Conservation (phyloP, 257 asterid genomes). For the Nicotiana otophora region DNA sequence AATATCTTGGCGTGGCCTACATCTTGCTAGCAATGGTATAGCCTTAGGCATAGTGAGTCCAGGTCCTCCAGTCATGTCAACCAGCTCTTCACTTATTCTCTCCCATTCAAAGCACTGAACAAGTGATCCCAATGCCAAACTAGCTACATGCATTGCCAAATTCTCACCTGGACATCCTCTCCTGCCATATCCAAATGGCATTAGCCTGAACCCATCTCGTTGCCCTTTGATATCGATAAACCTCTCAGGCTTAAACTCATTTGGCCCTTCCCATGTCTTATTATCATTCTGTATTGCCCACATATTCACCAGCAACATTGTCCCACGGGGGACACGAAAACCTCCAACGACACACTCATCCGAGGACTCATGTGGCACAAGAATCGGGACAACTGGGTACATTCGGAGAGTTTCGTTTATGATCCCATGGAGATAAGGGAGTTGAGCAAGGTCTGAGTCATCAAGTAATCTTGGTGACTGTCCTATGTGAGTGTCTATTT, state of each 20-base stretch:
- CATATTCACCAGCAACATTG: slow-evolving; percentile 18
- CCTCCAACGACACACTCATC: slow-evolving; percentile 24
- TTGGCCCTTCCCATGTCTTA: slow-evolving; percentile 22
- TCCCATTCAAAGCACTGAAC: slow-evolving; percentile 34
- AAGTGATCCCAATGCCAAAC: slow-evolving; percentile 10
- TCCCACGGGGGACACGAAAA: slow-evolving; percentile 17
- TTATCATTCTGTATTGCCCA: slow-evolving; percentile 29
- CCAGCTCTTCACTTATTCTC: slow-evolving; percentile 13
- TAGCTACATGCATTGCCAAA: slow-evolving; percentile 14
- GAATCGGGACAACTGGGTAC: slow-evolving; percentile 11
- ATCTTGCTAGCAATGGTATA: slow-evolving; percentile 17
- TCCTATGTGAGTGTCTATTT: slow-evolving; percentile 38
- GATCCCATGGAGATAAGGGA: slow-evolving; percentile 23
- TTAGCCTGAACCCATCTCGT: slow-evolving; percentile 5
- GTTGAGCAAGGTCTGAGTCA: slow-evolving; percentile 42
- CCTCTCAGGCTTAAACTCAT: slow-evolving; percentile 28
- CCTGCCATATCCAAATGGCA: slow-evolving; percentile 32
- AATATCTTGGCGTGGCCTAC: background rate
- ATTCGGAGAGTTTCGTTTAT: slow-evolving; percentile 21
- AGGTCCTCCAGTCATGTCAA: slow-evolving; percentile 24
- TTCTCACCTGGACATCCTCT: slow-evolving; percentile 27
- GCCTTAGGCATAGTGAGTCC: slow-evolving; percentile 22
- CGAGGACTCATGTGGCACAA: slow-evolving; percentile 25
- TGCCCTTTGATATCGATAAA: slow-evolving; percentile 11
- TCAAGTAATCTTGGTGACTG: slow-evolving; percentile 30